phyloP scores from a whole-genome alignment of 2,329 filamentous ascomycete species.

The Pestalotiopsis sp. region DNA sequence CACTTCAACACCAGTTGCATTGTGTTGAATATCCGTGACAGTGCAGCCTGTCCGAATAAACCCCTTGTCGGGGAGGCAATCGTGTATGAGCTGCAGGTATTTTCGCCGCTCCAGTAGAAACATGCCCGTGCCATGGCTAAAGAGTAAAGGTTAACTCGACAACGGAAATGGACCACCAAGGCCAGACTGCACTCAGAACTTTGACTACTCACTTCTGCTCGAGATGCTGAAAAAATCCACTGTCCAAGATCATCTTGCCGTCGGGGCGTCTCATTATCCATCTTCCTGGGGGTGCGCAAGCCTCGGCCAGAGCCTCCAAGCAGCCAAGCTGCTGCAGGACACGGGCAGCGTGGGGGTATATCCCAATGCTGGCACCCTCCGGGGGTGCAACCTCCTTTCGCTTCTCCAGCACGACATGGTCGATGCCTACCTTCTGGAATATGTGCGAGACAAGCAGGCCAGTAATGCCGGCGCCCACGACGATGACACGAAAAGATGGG shows the following conservation, averaged over 20 bases:
- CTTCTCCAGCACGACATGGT: conserved; percentile 19
- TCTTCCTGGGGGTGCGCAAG: conserved; percentile 2
- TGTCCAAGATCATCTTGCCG: conserved; percentile 7
- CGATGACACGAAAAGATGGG: conserved; percentile 14
- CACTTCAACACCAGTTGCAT: conserved; percentile 12
- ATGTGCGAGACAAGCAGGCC: conserved; percentile 16
- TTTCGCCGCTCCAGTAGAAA: too few relatives aligned
- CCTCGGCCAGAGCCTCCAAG: not conserved
- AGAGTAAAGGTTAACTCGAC: not conserved
- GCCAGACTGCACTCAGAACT: too few relatives aligned
- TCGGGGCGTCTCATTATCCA: not conserved
- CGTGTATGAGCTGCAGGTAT: too few relatives aligned
- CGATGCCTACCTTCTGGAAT: conserved; percentile 18
- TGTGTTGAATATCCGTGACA: conserved; percentile 11
- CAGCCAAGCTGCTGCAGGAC: conserved; percentile 15
- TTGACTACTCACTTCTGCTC: conserved; percentile 1
- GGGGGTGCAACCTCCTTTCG: conserved; percentile 11
- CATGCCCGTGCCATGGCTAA: not conserved
- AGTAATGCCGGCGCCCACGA: conserved; percentile 18
- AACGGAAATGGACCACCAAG: not conserved
- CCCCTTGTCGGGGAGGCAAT: conserved; percentile 8
- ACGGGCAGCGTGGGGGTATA: conserved; percentile 16
- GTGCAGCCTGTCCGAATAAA: conserved; percentile 3
- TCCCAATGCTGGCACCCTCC: conserved; percentile 16
- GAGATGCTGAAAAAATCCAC: conserved; percentile 7